These are phyloP conservation scores for Paspalum vaginatum DNA, from an alignment of 176 grass and related monocot genomes.

Conservation along the genomic window DNA sequence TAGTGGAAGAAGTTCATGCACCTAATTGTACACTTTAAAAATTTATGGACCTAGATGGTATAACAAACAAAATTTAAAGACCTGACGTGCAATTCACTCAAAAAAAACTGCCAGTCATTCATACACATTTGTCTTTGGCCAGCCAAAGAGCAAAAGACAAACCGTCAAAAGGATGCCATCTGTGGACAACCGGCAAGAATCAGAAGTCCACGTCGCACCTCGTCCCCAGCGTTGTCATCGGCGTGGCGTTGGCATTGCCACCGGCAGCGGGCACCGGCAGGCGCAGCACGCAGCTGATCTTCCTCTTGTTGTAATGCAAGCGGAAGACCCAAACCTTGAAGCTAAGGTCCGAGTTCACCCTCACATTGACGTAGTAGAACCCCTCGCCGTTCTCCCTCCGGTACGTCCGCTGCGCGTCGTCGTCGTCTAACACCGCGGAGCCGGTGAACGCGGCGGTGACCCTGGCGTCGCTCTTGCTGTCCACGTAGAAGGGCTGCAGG, in stretches of 20 bases:
- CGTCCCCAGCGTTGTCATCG: constrained; percentile 34
- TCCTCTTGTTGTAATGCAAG: constrained; percentile 40
- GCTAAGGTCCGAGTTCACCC: constrained; percentile 49
- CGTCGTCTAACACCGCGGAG: not conserved
- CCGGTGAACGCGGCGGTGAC: constrained; percentile 43
- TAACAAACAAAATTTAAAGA: too few species aligned
- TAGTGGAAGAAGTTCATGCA: too few species aligned
- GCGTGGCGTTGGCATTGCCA: constrained; percentile 28
- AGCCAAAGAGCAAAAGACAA: not conserved
- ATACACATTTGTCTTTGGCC: not conserved
- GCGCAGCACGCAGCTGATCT: constrained; percentile 59
- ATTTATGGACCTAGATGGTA: too few species aligned
- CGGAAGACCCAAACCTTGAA: constrained; percentile 63
- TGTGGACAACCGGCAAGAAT: not conserved
- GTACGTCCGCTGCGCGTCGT: constrained; percentile 49
- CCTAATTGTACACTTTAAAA: too few species aligned
- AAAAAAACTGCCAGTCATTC: not conserved
- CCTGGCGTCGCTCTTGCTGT: constrained; percentile 50
- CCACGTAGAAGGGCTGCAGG: constrained; percentile 59
- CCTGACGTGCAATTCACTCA: too few species aligned
- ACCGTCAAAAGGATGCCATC: not conserved
- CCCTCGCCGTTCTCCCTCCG: constrained; percentile 56
- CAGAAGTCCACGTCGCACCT: constrained; percentile 63
- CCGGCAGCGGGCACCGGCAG: constrained; percentile 57
- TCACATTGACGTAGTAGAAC: constrained; percentile 69